Conservation (phyloP, 176 grass and related monocot species). For the Panicum miliaceum region DNA sequence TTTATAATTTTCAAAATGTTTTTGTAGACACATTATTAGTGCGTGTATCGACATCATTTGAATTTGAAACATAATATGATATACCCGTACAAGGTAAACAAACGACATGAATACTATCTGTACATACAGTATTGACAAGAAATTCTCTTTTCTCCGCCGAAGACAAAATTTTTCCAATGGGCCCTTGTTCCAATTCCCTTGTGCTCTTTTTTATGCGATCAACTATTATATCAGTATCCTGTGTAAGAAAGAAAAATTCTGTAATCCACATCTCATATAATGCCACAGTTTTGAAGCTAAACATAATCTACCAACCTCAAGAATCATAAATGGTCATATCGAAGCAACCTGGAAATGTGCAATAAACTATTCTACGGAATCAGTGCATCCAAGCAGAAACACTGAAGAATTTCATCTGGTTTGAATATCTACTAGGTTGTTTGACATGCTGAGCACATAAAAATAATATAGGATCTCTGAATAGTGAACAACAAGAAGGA, state of each 20-base stretch:
- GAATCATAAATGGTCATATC: neutral
- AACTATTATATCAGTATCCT: conserved; percentile 38
- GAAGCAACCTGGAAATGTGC: neutral
- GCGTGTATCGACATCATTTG: neutral
- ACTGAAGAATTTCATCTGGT: neutral
- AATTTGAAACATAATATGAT: neutral
- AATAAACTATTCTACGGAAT: neutral
- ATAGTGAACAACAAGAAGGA: neutral
- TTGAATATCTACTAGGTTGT: neutral
- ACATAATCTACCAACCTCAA: conserved; percentile 2
- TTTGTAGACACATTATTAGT: neutral
- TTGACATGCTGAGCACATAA: neutral
- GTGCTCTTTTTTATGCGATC: conserved; percentile 51
- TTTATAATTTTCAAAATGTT: neutral
- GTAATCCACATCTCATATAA: neutral
- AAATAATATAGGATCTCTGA: neutral
- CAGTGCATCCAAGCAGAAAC: neutral
- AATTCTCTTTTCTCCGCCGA: conserved; percentile 75
- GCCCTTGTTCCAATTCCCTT: conserved; percentile 43
- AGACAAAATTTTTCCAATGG: conserved; percentile 58
- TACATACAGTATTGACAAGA: conserved; percentile 67
- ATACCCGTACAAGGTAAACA: neutral
- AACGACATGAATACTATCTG: conserved; percentile 20
- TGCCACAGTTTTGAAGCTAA: conserved; percentile 7
- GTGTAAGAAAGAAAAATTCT: conserved; percentile 6